A percentile compares a stretch with the other conserved stretches of the same genome.
phyloP scores from a whole-genome alignment of 805 yeast species.

The Spathaspora gorwiae region DNA sequence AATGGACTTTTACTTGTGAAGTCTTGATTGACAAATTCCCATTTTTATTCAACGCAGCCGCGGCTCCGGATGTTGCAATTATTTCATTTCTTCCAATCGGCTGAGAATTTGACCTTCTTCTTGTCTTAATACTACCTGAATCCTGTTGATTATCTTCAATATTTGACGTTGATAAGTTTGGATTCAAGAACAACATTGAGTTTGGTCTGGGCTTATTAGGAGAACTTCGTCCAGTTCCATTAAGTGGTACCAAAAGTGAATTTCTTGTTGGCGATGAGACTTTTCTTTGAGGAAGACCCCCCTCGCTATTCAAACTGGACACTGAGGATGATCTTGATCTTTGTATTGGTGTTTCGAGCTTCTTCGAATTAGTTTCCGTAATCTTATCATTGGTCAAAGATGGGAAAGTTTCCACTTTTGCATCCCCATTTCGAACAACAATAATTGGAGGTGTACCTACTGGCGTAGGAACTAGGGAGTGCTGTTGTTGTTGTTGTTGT shows the following conservation, averaged over 20 bases:
- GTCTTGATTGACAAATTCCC: slow-evolving; percentile 3
- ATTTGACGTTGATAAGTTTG: slow-evolving; percentile 12
- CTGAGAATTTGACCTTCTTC: slow-evolving; percentile 36
- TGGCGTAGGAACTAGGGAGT: background rate
- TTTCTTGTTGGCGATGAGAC: slow-evolving; percentile 14
- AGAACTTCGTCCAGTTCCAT: background rate
- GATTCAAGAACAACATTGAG: slow-evolving; percentile 22
- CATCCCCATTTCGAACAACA: background rate
- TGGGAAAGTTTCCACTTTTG: slow-evolving; percentile 8
- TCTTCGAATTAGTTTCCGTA: slow-evolving; percentile 11
- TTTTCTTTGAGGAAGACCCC: no score
- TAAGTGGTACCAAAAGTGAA: slow-evolving; percentile 3
- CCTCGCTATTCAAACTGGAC: slow-evolving; percentile 12
- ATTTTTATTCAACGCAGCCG: slow-evolving; percentile 23
- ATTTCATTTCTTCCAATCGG: slow-evolving; percentile 14
- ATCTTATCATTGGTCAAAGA: background rate
- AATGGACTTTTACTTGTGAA: background rate
- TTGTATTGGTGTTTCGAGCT: slow-evolving; percentile 11
- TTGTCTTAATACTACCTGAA: slow-evolving; percentile 4
- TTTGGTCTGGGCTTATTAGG: slow-evolving; percentile 15
- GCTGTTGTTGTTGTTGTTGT: background rate
- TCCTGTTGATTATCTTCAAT: background rate
- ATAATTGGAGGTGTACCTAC: background rate
- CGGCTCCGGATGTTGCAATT: slow-evolving; percentile 30
- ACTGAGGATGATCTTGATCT: slow-evolving; percentile 25